phyloP scores from a whole-genome alignment of 805 yeast genomes.

The Ogataea methylovora region DNA sequence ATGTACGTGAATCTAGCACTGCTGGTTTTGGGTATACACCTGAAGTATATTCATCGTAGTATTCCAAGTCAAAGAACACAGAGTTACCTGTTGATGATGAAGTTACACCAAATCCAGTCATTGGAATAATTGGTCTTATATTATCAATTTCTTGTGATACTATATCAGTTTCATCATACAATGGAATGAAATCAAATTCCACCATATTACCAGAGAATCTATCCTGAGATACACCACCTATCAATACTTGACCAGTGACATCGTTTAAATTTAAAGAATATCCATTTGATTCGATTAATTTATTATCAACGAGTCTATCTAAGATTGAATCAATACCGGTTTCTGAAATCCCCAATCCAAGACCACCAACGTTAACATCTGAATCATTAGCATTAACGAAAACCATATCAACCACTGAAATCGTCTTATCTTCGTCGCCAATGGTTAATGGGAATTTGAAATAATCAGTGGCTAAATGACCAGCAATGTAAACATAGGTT shows the following conservation, averaged over 20 bases:
- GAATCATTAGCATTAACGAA: slow-evolving; percentile 34
- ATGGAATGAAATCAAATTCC: slow-evolving; percentile 43
- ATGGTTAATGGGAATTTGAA: slow-evolving; percentile 7
- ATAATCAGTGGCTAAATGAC: slow-evolving; percentile 18
- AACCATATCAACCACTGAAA: slow-evolving; percentile 11
- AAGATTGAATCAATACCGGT: slow-evolving; percentile 24
- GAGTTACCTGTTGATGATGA: slow-evolving; percentile 19
- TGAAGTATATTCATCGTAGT: slow-evolving; percentile 31
- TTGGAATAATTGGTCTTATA: slow-evolving; percentile 34
- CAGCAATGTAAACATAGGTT: slow-evolving; percentile 16
- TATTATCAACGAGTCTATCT: slow-evolving; percentile 21
- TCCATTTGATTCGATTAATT: slow-evolving; percentile 28
- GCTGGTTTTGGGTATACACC: slow-evolving; percentile 40
- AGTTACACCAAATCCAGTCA: slow-evolving; percentile 36
- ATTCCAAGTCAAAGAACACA: slow-evolving; percentile 22
- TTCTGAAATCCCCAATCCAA: slow-evolving; percentile 35
- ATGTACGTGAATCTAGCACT: slow-evolving; percentile 48
- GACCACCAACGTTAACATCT: slow-evolving; percentile 30
- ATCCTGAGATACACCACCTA: slow-evolving; percentile 52
- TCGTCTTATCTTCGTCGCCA: slow-evolving; percentile 3
- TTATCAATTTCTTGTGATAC: slow-evolving; percentile 11
- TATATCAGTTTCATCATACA: slow-evolving; percentile 12
- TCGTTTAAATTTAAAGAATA: slow-evolving; percentile 35
- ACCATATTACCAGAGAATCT: slow-evolving; percentile 40
- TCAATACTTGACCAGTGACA: slow-evolving; percentile 30